These are phyloP conservation scores for Puccinia coronata DNA, from an alignment of 1,284 basidiomycete species.

Conservation along the genomic window DNA sequence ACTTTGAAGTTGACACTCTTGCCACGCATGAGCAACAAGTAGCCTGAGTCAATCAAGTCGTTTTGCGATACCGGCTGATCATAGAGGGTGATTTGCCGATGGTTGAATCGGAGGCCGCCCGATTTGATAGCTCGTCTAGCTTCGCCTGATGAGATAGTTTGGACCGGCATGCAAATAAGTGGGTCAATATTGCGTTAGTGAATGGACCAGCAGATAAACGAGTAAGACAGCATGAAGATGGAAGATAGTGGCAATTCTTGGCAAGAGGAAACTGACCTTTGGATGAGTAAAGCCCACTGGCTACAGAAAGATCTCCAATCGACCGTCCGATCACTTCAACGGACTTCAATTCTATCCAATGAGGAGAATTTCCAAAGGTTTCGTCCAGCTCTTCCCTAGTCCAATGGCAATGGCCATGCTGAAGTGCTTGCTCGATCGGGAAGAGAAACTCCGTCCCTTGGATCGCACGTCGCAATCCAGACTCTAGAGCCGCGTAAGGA, in stretches of 20 bases:
- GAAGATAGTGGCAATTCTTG: background rate
- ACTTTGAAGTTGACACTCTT: slow-evolving; percentile 21
- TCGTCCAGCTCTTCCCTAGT: background rate
- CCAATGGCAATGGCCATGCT: background rate
- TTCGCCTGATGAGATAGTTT: slow-evolving; percentile 19
- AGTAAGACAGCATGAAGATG: background rate
- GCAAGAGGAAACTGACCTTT: slow-evolving; percentile 28
- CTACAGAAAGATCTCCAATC: slow-evolving; percentile 24
- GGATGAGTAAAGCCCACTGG: slow-evolving; percentile 23
- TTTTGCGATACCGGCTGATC: background rate
- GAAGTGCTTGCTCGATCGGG: background rate
- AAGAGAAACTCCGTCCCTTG: slow-evolving; percentile 29
- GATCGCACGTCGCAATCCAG: slow-evolving; percentile 26
- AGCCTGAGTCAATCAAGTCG: slow-evolving; percentile 24
- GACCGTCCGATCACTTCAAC: slow-evolving; percentile 14
- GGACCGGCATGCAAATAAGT: background rate
- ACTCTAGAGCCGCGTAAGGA: background rate
- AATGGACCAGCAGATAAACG: background rate
- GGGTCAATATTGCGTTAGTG: background rate
- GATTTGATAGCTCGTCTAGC: background rate
- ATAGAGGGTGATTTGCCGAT: background rate
- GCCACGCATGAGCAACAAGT: slow-evolving; percentile 42
- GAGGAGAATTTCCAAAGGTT: slow-evolving; percentile 26
- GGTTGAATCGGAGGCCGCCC: slow-evolving; percentile 34
- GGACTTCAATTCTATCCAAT: slow-evolving; percentile 20